phyloP scores from a whole-genome alignment of 1,284 basidiomycete species.

The Leccinum ponderosum region DNA sequence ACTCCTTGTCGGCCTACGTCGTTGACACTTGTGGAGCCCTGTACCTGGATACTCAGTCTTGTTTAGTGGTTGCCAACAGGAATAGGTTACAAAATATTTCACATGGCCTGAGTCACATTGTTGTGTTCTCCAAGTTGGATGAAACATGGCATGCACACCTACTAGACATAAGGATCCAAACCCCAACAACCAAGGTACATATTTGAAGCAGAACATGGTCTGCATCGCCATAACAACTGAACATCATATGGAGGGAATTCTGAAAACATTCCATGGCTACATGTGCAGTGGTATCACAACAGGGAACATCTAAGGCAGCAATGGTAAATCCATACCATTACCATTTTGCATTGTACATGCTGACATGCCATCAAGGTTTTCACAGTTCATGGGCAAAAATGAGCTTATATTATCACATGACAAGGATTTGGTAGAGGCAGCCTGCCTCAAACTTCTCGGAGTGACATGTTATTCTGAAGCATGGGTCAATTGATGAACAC shows the following conservation, averaged over 20 bases:
- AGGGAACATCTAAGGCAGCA: background rate
- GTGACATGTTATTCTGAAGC: background rate
- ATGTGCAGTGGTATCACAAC: background rate
- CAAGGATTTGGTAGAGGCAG: background rate
- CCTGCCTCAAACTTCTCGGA: background rate
- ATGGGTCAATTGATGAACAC: background rate
- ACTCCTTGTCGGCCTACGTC: no score
- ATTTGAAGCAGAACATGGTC: no score
- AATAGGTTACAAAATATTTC: no score
- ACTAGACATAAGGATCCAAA: no score
- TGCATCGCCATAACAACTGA: no score
- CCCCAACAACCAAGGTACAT: no score
- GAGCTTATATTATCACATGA: background rate
- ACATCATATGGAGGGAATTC: no score
- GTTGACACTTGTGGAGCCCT: no score
- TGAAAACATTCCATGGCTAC: background rate
- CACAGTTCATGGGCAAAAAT: background rate
- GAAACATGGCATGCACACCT: background rate
- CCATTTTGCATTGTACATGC: background rate
- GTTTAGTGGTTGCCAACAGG: no score
- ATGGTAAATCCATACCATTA: background rate
- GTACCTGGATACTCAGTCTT: no score
- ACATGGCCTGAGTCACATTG: no score
- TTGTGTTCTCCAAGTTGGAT: background rate
- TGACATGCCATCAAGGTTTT: background rate